A percentile compares a stretch with the other conserved stretches of the same genome.
Evolutionary conservation across 2,329 filamentous ascomycete species (phyloP).

Genomic region (Phaeophleospora eucalypticola): DNA sequence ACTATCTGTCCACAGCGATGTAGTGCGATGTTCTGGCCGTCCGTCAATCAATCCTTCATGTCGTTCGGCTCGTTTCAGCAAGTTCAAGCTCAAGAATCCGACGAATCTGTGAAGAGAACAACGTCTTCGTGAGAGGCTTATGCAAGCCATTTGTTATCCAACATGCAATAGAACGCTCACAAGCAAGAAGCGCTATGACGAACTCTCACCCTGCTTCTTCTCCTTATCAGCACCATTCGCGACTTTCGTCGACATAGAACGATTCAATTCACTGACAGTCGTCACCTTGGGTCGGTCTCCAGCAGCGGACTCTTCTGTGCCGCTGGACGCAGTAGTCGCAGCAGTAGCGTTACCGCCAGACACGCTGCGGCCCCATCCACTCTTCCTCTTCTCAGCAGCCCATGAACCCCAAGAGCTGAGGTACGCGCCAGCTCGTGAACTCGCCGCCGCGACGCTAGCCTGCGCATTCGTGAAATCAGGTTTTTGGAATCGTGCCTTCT

Average conservation of each 20-base stretch:
- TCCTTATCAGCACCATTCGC: constrained; percentile 2
- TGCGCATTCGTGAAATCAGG: constrained; percentile 54
- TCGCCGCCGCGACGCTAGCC: constrained; percentile 51
- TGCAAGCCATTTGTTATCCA: no score
- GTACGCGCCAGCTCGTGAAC: constrained; percentile 58
- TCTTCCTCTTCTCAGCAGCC: constrained; percentile 70
- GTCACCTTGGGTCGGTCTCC: constrained; percentile 7
- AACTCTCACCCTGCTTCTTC: no score
- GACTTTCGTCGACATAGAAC: not conserved
- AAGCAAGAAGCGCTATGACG: no score
- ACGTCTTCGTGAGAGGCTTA: no score
- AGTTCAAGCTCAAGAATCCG: no score
- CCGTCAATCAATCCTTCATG: no score
- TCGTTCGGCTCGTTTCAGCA: no score
- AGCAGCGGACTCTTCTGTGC: not conserved
- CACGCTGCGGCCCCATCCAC: constrained; percentile 1
- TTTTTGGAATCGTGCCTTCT: constrained; percentile 23
- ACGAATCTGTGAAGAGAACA: no score
- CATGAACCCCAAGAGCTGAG: constrained; percentile 60
- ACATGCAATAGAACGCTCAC: no score
- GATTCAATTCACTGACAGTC: constrained; percentile 6
- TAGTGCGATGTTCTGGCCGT: no score
- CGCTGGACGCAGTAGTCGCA: not conserved
- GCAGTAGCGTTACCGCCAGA: constrained; percentile 5
- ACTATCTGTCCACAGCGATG: no score